Conservation (phyloP, 176 grass and related monocot genomes). For the Poa annua region DNA sequence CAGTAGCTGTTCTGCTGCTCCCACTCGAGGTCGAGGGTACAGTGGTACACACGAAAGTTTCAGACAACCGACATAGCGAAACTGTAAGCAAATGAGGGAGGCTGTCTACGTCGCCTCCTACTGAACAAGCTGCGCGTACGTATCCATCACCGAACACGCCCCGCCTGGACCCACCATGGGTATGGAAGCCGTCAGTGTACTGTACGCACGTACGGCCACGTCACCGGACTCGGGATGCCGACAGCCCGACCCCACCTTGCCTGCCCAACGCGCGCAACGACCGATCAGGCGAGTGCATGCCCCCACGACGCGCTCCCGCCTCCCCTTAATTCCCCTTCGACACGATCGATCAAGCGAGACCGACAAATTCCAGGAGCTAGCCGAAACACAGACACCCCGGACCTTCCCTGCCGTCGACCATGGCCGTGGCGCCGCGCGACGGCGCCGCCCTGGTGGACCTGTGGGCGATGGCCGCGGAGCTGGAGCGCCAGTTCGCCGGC, state of each 20-base stretch:
- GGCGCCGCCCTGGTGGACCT: slow-evolving; percentile 40
- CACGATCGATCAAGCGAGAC: background rate
- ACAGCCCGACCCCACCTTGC: background rate
- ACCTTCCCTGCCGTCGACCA: background rate
- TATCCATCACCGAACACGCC: too few species aligned
- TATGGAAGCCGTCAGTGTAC: too few species aligned
- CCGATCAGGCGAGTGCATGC: background rate
- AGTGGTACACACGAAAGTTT: too few species aligned
- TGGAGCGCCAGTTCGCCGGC: slow-evolving; percentile 69
- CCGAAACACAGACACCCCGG: background rate
- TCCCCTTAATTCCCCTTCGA: background rate
- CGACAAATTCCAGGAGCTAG: background rate
- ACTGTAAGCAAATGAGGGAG: too few species aligned
- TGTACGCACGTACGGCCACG: background rate
- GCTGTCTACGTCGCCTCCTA: too few species aligned
- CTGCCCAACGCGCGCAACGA: background rate
- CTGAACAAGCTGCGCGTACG: too few species aligned
- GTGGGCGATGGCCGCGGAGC: slow-evolving; percentile 67
- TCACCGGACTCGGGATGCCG: background rate
- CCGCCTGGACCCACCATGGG: too few species aligned
- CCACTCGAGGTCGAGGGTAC: too few species aligned
- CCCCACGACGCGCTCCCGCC: slow-evolving; percentile 18
- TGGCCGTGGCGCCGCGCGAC: slow-evolving; percentile 5
- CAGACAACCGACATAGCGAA: too few species aligned
- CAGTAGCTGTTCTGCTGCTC: too few species aligned